phyloP scores from a whole-genome alignment of 495 filamentous ascomycete species.

The Talaromyces thailandensis region DNA sequence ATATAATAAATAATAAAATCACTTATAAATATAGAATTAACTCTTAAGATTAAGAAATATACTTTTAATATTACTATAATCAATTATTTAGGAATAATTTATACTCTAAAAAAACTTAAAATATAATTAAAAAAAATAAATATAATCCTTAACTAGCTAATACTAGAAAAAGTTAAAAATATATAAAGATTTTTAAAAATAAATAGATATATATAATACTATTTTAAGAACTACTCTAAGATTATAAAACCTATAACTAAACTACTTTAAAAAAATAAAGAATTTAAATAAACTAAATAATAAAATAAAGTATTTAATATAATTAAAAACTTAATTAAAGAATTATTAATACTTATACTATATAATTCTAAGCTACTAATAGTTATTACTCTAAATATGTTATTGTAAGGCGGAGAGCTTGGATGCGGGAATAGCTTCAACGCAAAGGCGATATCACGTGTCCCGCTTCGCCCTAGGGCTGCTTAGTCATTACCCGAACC shows the following conservation, averaged over 20 bases:
- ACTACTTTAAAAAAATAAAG: neutral
- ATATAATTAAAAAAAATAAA: constrained; percentile 6
- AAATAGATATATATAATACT: neutral
- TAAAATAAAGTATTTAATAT: neutral
- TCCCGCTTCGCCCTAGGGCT: too few relatives aligned
- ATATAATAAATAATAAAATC: constrained; percentile 1
- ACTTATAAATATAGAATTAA: constrained; percentile 6
- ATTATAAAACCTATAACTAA: neutral
- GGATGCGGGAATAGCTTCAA: too few relatives aligned
- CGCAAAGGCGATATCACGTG: too few relatives aligned
- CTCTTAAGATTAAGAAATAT: constrained; percentile 11
- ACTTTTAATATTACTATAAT: constrained; percentile 8
- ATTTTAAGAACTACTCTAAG: neutral
- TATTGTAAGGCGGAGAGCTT: too few relatives aligned
- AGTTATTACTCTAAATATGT: too few relatives aligned
- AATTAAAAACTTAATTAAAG: neutral
- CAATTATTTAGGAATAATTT: constrained; percentile 9
- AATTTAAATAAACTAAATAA: neutral
- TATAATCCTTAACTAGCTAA: neutral
- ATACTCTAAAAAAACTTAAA: constrained; percentile 5
- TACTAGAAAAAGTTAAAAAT: neutral
- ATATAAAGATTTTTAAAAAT: neutral
- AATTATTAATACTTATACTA: too few relatives aligned
- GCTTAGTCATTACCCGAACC: too few relatives aligned
- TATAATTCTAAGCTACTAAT: too few relatives aligned